Base-by-base conservation (phyloP, 352 stramenopile genomes). In the Pythium scleroteichum region DNA sequence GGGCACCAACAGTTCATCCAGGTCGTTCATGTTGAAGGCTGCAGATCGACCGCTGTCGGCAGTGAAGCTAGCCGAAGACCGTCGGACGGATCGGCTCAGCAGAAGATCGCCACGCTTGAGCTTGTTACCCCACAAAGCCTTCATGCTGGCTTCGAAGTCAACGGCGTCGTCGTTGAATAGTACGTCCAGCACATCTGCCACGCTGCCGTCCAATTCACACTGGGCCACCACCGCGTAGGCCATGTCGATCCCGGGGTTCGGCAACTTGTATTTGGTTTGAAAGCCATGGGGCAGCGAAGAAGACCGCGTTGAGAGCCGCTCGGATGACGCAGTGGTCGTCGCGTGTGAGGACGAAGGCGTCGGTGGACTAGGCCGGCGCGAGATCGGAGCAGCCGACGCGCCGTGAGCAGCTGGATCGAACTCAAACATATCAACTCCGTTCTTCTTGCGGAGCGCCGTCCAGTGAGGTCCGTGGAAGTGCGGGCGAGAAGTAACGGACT, bases 121-220 rank as follows among this genome's bases (percentile, higher is more conserved):
- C 57, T 85, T 85, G 16, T 69, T 59, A 19, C 68, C 71, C 49
- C 85, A 91, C 17, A 89, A 68, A 2, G 82, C 71, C 10, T 65
- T 65, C 79, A 88, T 87, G 29, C 69, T 85, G 14, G 64, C 65
- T 55, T 84, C 72, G 42, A 84, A 78, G 39, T 88, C 75, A 26
- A 76, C 50, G 9, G 58, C 20, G 8, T 91, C 77, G n/a, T 69
- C 72, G 47, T 73, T 88, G 56, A 89, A 91, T 14, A 91, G 71
- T 69, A 77, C 73, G 9, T 78, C 79, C 50, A 87, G 63, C 1
- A 76, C 79, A 33, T 91, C 82, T 16, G 75, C 61, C 24, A 88
- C 24, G 32, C 75, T 65, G 52, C 82, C 88, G 32, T 71, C 72
- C 4, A 91, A 62, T 12, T 82, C 75, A 12, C 78, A 81, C 52